Evolutionary conservation across 805 yeast genomes (phyloP), one percentile per base, ranked within the genome.

Genomic region (Allodekkera sacchari): DNA sequence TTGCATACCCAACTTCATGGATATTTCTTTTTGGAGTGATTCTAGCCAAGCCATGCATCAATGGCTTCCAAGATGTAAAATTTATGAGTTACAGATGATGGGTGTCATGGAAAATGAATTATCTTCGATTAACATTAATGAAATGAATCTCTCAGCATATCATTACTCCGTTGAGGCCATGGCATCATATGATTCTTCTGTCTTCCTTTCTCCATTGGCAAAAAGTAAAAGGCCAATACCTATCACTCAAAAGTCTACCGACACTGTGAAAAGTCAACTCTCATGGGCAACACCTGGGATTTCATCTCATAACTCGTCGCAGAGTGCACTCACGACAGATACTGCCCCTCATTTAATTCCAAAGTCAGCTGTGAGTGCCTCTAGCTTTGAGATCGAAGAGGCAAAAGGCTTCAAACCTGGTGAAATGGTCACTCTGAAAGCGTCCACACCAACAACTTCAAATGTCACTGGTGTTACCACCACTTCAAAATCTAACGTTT

Each of bases 11-110:
- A 80, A 83, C 29, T 92, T 98, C 96, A 72, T 92, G 46, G 96
- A 94, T 51, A 80, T 88, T 10, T 87, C 95, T 0, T 92, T 82
- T 48, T 92, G 94, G 83, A 74, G 71, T 33, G 32, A 30, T 14
- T 53, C 66, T 3, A 61, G 64, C 18, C 59, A 62, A 14, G 45
- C 55, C 4, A 56, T 57, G 22, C 63, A 63, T 20, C 81, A 74
- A 43, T 89, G 97, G 96, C 70, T 80, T n/a, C 96, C 98, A 0
- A 64, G 92, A 22, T 87, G 96, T 55, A 85, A 84, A 46, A 88
- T 92, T 31, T 89, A 92, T 53, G 97, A 89, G 47, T 58, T 92
- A 13, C 97, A 92, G 53, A 92, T 92, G 96, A 89, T 89, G 94
- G 97, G 97, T 0, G 71, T 92, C 6, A 85, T 89, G 79, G 97